phyloP scores from a whole-genome alignment of 2,329 filamentous ascomycete species.

The Xylariaceae sp. region DNA sequence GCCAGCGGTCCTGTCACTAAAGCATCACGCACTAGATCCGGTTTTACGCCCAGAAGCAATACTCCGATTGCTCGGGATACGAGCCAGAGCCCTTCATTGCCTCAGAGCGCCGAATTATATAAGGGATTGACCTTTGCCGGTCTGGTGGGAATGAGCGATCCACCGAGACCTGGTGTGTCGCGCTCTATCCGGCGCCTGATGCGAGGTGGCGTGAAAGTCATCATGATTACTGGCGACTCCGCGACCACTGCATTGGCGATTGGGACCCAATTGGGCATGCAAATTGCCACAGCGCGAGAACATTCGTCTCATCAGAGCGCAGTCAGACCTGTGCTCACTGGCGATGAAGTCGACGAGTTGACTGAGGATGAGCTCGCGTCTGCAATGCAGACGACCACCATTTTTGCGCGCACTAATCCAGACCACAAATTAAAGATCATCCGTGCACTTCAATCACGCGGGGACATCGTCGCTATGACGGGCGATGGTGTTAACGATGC shows the following conservation, averaged over 20 bases:
- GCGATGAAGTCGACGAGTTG: conserved; percentile 93
- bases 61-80: conserved; percentile 42
- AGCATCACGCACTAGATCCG: conserved; percentile 37
- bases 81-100: conserved; percentile 35
- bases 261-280: conserved; percentile 92
- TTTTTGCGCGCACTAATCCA: conserved; percentile 93
- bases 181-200: conserved; percentile 85
- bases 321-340: conserved; percentile 70
- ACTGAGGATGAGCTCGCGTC: conserved; percentile 76
- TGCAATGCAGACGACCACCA: conserved; percentile 82
- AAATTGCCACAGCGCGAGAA: conserved; percentile 55
- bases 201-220: conserved; percentile 91
- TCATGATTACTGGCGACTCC: conserved; percentile 98
- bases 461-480: conserved; percentile 98
- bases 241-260: conserved; percentile 94
- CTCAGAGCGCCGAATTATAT: conserved; percentile 66
- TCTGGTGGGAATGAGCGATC: conserved; percentile 95
- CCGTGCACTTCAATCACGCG: conserved; percentile 80
- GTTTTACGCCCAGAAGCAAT: conserved; percentile 40
- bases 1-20: conserved; percentile 71
- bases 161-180: conserved; percentile 84
- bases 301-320: conserved; percentile 52
- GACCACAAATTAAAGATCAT: conserved; percentile 99
- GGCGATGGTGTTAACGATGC: conserved; percentile 98
- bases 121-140: conserved; percentile 84